A percentile compares a stretch with the other conserved stretches of the same genome.
These are phyloP conservation scores for Neurospora sp. DNA, from an alignment of 2,329 filamentous ascomycete species.

Conservation along the genomic window DNA sequence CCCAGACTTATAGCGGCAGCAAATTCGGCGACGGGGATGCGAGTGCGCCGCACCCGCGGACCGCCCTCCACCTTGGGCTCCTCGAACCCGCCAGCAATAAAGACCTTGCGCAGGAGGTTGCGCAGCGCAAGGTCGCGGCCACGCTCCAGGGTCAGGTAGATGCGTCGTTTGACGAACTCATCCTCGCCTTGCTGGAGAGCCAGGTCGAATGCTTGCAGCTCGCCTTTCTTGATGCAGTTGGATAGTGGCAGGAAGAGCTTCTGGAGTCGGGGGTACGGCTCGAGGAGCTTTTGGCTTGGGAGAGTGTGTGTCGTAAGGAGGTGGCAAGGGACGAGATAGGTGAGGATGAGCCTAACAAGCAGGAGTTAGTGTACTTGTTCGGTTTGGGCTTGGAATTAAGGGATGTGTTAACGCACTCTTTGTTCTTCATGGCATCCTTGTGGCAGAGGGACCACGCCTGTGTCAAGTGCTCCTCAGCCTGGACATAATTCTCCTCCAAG, in stretches of 20 bases:
- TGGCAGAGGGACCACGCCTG: conserved; percentile 79
- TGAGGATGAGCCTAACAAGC: conserved; percentile 65
- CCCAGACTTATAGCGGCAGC: conserved; percentile 72
- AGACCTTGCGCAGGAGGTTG: conserved; percentile 88
- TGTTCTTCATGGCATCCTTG: conserved; percentile 60
- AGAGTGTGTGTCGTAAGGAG: conserved; percentile 81
- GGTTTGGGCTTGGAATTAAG: conserved; percentile 15
- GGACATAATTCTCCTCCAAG: conserved; percentile 80
- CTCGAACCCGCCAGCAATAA: conserved; percentile 73
- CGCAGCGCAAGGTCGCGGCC: conserved; percentile 85
- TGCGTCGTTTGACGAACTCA: conserved; percentile 86
- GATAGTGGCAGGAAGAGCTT: conserved; percentile 70
- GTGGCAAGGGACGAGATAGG: conserved; percentile 88
- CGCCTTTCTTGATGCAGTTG: conserved; percentile 68
- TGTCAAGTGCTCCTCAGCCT: conserved; percentile 73
- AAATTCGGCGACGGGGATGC: conserved; percentile 78
- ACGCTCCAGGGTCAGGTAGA: conserved; percentile 89
- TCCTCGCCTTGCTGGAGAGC: conserved; percentile 75
- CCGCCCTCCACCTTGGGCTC: conserved; percentile 60
- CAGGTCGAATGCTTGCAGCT: conserved; percentile 74
- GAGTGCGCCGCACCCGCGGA: conserved; percentile 57
- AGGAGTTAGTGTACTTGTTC: conserved; percentile 1
- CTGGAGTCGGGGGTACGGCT: conserved; percentile 67
- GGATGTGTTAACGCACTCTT: conserved; percentile 50
- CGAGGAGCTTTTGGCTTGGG: conserved; percentile 61